A percentile compares a stretch with the other conserved stretches of the same genome.
Conservation (phyloP, 257 asterid genomes). For the Solanum tacnaense region DNA sequence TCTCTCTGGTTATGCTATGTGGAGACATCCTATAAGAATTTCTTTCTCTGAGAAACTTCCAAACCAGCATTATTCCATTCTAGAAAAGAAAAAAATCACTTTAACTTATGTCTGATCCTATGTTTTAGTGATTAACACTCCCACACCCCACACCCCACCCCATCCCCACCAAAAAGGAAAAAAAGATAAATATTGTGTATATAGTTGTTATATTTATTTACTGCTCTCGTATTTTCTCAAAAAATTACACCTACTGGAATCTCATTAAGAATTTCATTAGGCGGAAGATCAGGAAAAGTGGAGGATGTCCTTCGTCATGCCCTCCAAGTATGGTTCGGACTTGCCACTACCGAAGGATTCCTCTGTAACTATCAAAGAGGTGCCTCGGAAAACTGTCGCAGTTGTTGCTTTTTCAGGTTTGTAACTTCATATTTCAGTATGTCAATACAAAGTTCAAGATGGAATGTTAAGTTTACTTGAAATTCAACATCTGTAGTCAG, state of each 20-base stretch:
- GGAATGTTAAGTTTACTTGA: background rate
- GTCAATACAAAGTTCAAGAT: background rate
- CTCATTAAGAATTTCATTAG: constrained; percentile 17
- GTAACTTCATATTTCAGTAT: background rate
- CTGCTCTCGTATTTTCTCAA: background rate
- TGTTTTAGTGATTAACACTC: background rate
- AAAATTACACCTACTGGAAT: background rate
- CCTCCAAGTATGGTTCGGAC: constrained; percentile 70
- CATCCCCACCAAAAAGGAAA: background rate
- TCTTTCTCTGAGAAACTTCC: background rate
- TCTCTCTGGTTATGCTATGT: background rate
- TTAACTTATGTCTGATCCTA: background rate
- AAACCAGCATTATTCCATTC: background rate
- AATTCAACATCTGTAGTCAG: background rate
- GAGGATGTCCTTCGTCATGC: constrained; percentile 83
- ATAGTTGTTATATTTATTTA: background rate
- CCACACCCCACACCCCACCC: background rate
- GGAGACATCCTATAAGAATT: background rate
- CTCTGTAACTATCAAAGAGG: constrained; percentile 53
- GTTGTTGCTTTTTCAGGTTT: constrained; percentile 82
- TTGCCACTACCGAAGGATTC: constrained; percentile 75
- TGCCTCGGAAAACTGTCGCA: constrained; percentile 53
- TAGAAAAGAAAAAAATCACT: background rate
- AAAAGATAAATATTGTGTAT: background rate
- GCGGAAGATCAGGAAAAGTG: constrained; percentile 46